Conservation (phyloP, 805 yeast genomes). For the Nakazawaea laoshanensis region DNA sequence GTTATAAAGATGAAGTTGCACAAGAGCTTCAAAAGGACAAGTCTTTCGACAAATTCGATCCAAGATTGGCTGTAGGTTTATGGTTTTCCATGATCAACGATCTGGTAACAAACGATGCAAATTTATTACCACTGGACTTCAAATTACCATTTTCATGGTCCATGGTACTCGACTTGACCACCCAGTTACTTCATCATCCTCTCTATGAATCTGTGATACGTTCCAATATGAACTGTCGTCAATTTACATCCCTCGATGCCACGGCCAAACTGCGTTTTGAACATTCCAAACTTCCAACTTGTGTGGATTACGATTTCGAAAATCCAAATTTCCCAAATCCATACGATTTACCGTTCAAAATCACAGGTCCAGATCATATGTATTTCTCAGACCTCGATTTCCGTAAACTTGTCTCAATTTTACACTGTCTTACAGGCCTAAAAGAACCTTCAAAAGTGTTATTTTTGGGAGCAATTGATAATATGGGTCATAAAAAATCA, state of each 20-base stretch:
- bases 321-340: conserved; percentile 6
- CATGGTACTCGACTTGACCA: conserved; percentile 4
- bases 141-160: conserved; percentile 10
- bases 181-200: background rate
- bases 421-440: conserved; percentile 2
- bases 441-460: conserved; percentile 5
- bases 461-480: conserved; percentile 5
- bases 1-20: conserved; percentile 1
- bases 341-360: conserved; percentile 7
- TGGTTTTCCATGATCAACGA: conserved; percentile 11
- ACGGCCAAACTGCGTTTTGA: conserved; percentile 2
- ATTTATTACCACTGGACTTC: conserved; percentile 3
- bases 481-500: background rate
- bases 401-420: conserved; percentile 6
- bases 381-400: conserved; percentile 8
- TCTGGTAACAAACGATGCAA: background rate
- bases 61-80: conserved; percentile 14
- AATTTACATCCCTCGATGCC: conserved; percentile 5
- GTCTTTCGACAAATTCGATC: conserved; percentile 11
- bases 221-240: background rate
- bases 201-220: conserved; percentile 2
- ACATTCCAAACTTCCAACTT: too few relatives aligned
- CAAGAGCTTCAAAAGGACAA: background rate
- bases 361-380: conserved; percentile 5
- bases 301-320: conserved; percentile 5